Base-by-base conservation (phyloP, 164 flowering plant species). In the Aristolochia californica region DNA sequence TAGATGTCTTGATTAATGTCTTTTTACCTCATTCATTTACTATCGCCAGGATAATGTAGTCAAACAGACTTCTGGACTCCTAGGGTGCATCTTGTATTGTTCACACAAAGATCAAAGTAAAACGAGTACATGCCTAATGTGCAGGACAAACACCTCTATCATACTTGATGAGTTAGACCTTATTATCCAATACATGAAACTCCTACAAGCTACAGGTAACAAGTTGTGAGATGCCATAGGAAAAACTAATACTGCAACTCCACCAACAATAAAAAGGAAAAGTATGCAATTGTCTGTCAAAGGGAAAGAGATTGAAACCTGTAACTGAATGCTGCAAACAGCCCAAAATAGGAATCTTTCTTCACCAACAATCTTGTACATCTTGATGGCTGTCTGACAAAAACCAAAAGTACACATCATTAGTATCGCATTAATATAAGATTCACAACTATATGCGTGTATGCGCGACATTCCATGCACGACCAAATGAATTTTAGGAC, bases 341-440 rank as follows among this genome's bases (percentile, higher is more conserved):
- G 97, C 91, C 99, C 99, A 93, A n/a, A 93, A 89, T 68, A 93
- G 69, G 69, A 82, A 89, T 61, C 94, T 81, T 67, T 93, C 97
- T 75, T 93, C 99, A 14, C 88, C 87, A 63, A 58, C 79, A 68
- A 77, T 62, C 70, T 93, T 89, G 77, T 89, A 93, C 96, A 93
- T 83, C 74, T 89, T 93, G 40, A 93, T 85, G 63, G 99, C 97
- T 66, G 85, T 89, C 99, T 93, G 84, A 64, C 60, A 68, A 56
- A 56, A 61, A 56, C 58, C 16, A 34, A 59, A 56, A 47, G 2
- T 15, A 44, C 53, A 61, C 9, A 38, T 5, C 28, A 58, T 40
- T 2, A 12, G 17, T 45, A 21, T 15, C 28, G 10, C 2, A n/a
- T 47, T 17, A 47, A 8, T 4, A 17, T 47, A 47, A 47, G 22